Conservation (phyloP, 2,329 filamentous ascomycete genomes). For the Exserohilum rostratum region DNA sequence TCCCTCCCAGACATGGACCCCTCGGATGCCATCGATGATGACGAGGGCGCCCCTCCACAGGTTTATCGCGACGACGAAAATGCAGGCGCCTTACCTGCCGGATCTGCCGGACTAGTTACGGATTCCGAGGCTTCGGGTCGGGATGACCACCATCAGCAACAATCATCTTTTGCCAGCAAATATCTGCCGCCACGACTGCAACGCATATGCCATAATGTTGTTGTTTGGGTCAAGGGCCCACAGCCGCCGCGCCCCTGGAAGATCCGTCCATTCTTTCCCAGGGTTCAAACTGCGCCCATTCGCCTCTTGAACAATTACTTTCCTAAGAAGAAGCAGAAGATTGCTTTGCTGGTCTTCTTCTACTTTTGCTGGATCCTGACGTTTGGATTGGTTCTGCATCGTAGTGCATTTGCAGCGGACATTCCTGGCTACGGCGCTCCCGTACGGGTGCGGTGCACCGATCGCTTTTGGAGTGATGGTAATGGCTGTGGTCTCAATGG, state of each 20-base stretch:
- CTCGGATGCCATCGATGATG: slow-evolving; percentile 28
- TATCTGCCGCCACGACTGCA: slow-evolving; percentile 61
- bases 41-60: slow-evolving; percentile 37
- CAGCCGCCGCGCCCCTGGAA: slow-evolving; percentile 56
- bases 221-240: slow-evolving; percentile 57
- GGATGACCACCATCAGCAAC: slow-evolving; percentile 25
- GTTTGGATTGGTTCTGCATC: slow-evolving; percentile 72
- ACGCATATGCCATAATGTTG: slow-evolving; percentile 46
- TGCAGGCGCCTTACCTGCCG: slow-evolving; percentile 30
- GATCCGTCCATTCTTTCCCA: slow-evolving; percentile 64
- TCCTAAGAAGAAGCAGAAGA: slow-evolving; percentile 64
- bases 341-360: slow-evolving; percentile 64
- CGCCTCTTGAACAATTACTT: slow-evolving; percentile 67
- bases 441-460: slow-evolving; percentile 68
- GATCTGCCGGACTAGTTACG: slow-evolving; percentile 32
- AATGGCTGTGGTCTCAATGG: slow-evolving; percentile 79
- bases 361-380: slow-evolving; percentile 71
- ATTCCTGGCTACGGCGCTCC: slow-evolving; percentile 72
- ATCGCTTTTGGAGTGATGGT: slow-evolving; percentile 70
- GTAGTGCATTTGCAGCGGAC: slow-evolving; percentile 64
- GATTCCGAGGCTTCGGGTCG: slow-evolving; percentile 44
- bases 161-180: slow-evolving; percentile 32
- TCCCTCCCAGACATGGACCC: slow-evolving; percentile 35
- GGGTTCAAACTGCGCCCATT: slow-evolving; percentile 70
- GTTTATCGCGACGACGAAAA: slow-evolving; percentile 36